A percentile compares a stretch with the other conserved stretches of the same genome.
Evolutionary conservation across 2,329 filamentous ascomycete species (phyloP).

Genomic region (Colletotrichum orchidophilum): DNA sequence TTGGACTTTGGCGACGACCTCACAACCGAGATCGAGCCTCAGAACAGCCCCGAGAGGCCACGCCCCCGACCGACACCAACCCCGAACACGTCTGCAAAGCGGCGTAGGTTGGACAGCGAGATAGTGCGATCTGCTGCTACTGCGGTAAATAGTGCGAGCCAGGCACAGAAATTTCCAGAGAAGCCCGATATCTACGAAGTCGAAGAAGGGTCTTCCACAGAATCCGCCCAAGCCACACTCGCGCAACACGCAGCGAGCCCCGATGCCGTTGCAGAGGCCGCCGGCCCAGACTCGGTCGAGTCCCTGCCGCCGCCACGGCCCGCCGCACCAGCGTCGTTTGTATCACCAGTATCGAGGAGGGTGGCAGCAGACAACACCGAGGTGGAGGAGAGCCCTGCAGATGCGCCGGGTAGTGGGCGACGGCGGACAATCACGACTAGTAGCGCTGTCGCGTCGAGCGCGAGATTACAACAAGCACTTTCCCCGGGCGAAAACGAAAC

Average conservation of each 20-base stretch:
- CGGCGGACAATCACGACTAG: slow-evolving; percentile 51
- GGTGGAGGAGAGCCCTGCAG: slow-evolving; percentile 61
- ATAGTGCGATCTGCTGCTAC: background rate
- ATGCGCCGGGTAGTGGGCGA: slow-evolving; percentile 65
- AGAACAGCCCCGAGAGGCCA: slow-evolving; percentile 24
- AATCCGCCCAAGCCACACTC: slow-evolving; percentile 31
- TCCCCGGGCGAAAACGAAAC: slow-evolving; percentile 41
- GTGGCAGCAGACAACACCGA: slow-evolving; percentile 46
- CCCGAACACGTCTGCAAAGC: slow-evolving; percentile 60
- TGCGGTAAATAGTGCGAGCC: slow-evolving; percentile 28
- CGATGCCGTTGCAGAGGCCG: background rate
- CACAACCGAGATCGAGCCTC: slow-evolving; percentile 25
- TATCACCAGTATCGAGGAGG: slow-evolving; percentile 15
- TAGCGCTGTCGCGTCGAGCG: slow-evolving; percentile 49
- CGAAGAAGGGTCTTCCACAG: slow-evolving; percentile 42
- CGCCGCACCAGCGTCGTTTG: slow-evolving; percentile 5
- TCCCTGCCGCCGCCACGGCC: slow-evolving; percentile 28
- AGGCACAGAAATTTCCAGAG: background rate
- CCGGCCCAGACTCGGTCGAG: background rate
- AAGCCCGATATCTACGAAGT: slow-evolving; percentile 41
- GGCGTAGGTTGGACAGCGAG: slow-evolving; percentile 46
- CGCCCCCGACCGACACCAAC: slow-evolving; percentile 44
- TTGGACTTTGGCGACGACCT: slow-evolving; percentile 48
- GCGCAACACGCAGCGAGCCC: slow-evolving; percentile 33
- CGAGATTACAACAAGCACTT: slow-evolving; percentile 53